Percentiles rank a stretch among this genome's conserved stretches.
phyloP scores from a whole-genome alignment of 2,329 filamentous ascomycete genomes.

The Diplocarpon mali region DNA sequence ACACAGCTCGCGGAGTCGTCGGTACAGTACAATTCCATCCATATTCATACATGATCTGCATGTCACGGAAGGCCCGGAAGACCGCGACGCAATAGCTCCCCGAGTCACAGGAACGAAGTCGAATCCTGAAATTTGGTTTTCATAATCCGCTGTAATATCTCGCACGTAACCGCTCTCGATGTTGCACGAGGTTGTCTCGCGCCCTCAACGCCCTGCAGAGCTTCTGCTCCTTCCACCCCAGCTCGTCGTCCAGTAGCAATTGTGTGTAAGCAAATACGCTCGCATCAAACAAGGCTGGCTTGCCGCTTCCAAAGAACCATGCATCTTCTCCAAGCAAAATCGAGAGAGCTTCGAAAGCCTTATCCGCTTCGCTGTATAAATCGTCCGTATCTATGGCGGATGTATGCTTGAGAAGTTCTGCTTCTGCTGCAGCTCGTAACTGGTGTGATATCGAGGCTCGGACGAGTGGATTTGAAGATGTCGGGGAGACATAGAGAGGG shows the following conservation, averaged over 20 bases:
- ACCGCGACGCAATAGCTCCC: too few species aligned
- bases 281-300: conserved; percentile 73
- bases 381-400: conserved; percentile 45
- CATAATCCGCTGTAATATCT: conserved; percentile 23
- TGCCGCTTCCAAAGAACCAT: conserved; percentile 46
- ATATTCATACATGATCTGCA: not conserved
- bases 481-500: conserved; percentile 61
- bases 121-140: not conserved
- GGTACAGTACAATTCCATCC: not conserved
- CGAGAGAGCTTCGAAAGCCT: conserved; percentile 52
- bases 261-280: conserved; percentile 84
- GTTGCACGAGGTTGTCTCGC: conserved; percentile 52
- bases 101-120: too few species aligned
- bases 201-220: conserved; percentile 45
- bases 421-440: conserved; percentile 60
- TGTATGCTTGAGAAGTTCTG: conserved; percentile 58
- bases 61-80: not conserved
- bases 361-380: conserved; percentile 47
- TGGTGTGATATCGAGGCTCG: conserved; percentile 51
- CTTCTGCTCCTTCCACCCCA: conserved; percentile 49
- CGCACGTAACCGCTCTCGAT: conserved; percentile 46
- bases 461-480: conserved; percentile 49
- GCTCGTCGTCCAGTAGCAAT: conserved; percentile 54
- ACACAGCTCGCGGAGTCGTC: too few species aligned
- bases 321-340: conserved; percentile 42